phyloP scores from a whole-genome alignment of 1,284 basidiomycete genomes.

The Porogramme epimiltina region DNA sequence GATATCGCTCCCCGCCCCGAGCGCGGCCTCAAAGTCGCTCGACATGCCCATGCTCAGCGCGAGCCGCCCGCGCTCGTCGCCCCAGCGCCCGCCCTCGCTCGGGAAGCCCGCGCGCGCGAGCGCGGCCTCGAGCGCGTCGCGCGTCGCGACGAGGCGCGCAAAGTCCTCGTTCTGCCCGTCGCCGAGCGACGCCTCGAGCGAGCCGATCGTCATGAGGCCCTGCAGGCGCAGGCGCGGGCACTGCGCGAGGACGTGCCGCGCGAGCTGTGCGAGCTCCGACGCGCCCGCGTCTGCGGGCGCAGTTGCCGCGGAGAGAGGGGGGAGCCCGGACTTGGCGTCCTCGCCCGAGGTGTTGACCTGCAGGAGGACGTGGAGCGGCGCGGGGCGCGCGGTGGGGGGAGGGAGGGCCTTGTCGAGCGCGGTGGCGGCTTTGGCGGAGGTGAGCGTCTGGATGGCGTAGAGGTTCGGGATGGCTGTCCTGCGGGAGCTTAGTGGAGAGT shows the following conservation, averaged over 20 bases:
- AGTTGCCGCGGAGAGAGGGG: constrained; percentile 46
- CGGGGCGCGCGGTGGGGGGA: constrained; percentile 43
- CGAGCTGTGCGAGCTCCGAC: constrained; percentile 67
- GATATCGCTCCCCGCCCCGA: constrained; percentile 83
- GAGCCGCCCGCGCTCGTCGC: constrained; percentile 53
- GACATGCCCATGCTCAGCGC: constrained; percentile 99
- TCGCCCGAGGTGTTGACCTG: constrained; percentile 97
- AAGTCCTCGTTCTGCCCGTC: constrained; percentile 80
- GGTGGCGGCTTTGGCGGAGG: constrained; percentile 83
- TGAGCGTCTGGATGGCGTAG: constrained; percentile 89
- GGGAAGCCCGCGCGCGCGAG: constrained; percentile 38
- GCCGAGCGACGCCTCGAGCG: constrained; percentile 70
- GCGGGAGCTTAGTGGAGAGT: constrained; percentile 9
- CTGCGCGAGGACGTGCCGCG: constrained; percentile 65
- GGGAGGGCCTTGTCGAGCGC: constrained; percentile 78
- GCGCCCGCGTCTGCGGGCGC: constrained; percentile 15
- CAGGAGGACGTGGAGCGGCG: constrained; percentile 75
- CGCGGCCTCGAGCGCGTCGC: constrained; percentile 54
- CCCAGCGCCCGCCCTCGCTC: constrained; percentile 43
- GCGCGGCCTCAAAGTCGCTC: constrained; percentile 88
- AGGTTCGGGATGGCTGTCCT: constrained; percentile 84
- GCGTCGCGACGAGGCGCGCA: constrained; percentile 63
- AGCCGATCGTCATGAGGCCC: constrained; percentile 97
- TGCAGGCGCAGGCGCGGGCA: constrained; percentile 80
- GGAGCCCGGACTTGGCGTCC: constrained; percentile 85